Evolutionary conservation across 345 rosid genomes (phyloP), one percentile per base, ranked within the genome.

Genomic region (Gynandropsis gynandra): DNA sequence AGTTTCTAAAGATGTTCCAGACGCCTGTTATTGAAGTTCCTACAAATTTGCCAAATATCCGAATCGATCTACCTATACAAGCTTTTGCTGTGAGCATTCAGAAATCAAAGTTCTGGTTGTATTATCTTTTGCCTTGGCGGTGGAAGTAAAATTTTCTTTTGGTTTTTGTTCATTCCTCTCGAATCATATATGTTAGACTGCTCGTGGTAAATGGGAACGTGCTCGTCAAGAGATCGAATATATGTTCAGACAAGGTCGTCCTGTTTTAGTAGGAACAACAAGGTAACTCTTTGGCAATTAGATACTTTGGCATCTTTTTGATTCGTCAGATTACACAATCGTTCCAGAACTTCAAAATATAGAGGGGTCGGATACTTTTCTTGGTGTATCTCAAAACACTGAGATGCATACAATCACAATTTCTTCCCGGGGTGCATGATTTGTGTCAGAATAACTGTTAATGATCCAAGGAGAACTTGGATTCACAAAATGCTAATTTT

Each of bases 181-280:
- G 41, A 67, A 35, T 56, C 38, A 47, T 55, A 56, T 52, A 46
- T 59, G 51, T 14, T 71, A 89, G 95, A 76, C 97, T 69, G 90
- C 90, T 58, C 78, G 79, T 10, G 97, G 97, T 42, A 89, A 89
- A 76, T 89, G 95, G 95, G 85, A 83, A 68, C 56, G 80, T 74
- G 95, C 62, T 51, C 79, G 94, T 45, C 86, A 63, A 61, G 97
- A 89, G 82, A 93, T 89, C 58, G 85, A 81, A 68, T 71, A 72
- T 75, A 89, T 89, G 94, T 89, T 86, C 65, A 72, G 82, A 55
- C 84, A 78, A 58, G 97, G 97, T 38, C 90, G 97, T 34, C 97
- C 97, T 32, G 90, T 89, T 81, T 80, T 89, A 72, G 97, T 86
- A 52, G 97, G 97, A 58, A 89, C 90, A 24, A 89, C 97, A 47